Percentiles rank a stretch among this genome's conserved stretches.
Conservation (phyloP, 768 basidiomycete genomes). For the Mycena epipterygia region DNA sequence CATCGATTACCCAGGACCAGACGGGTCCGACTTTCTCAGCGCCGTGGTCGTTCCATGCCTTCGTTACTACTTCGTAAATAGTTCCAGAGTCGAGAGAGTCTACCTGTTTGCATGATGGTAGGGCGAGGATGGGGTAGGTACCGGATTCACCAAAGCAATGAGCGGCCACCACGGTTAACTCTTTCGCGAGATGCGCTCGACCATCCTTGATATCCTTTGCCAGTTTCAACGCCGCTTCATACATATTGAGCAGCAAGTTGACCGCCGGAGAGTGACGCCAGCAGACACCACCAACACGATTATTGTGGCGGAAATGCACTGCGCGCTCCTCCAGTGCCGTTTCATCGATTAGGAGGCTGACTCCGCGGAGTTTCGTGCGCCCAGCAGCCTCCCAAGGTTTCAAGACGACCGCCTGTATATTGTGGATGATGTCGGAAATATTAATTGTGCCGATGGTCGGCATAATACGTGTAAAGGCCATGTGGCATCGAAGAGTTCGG, state of each 20-base stretch:
- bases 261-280: not conserved
- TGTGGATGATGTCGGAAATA: not conserved
- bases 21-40: slow-evolving; percentile 19
- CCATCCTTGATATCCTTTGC: not conserved
- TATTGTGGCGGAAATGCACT: not conserved
- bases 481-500: not conserved
- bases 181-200: slow-evolving; percentile 18
- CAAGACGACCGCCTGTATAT: not conserved
- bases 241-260: not conserved
- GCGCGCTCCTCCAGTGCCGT: not conserved
- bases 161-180: slow-evolving; percentile 28
- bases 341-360: not conserved
- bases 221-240: not conserved
- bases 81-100: not conserved
- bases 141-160: slow-evolving; percentile 19
- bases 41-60: not conserved
- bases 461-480: not conserved
- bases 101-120: slow-evolving; percentile 33
- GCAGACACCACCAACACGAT: not conserved
- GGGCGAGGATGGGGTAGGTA: slow-evolving; percentile 30
- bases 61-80: slow-evolving; percentile 16
- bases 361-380: not conserved
- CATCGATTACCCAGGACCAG: slow-evolving; percentile 37
- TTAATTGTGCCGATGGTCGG: not conserved
- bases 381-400: not conserved